Evolutionary conservation across 371 early-diverging fungal species (phyloP).

Genomic region (Chytridium lagenaria): DNA sequence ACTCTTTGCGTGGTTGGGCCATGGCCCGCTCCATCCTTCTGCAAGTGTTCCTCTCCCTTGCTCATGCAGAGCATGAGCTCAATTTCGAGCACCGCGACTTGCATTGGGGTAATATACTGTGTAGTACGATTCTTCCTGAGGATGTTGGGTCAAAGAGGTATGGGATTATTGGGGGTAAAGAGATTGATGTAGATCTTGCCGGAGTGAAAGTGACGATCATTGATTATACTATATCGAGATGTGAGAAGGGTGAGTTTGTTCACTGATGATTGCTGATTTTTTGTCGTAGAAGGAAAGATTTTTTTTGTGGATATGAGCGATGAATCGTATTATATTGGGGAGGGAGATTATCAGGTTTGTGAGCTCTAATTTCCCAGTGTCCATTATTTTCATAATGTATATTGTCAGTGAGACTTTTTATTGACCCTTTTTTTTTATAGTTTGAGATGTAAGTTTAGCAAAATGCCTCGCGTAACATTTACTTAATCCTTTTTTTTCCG

Average conservation of each 20-base stretch:
- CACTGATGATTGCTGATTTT: not conserved
- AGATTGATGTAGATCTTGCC: conserved; percentile 44
- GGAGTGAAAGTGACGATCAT: conserved; percentile 71
- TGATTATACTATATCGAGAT: conserved; percentile 68
- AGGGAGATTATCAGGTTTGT: conserved; percentile 52
- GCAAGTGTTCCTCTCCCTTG: conserved; percentile 65
- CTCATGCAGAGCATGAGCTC: conserved; percentile 52
- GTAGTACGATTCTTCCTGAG: not conserved
- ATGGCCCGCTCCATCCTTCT: conserved; percentile 64
- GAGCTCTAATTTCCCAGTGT: too few species aligned
- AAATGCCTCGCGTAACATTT: conserved; percentile 32
- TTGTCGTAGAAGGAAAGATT: conserved; percentile 15
- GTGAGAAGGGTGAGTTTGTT: conserved; percentile 33
- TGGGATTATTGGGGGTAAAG: conserved; percentile 1
- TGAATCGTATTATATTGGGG: conserved; percentile 71
- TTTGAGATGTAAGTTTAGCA: conserved; percentile 15
- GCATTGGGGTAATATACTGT: conserved; percentile 89
- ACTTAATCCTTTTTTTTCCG: conserved; percentile 57
- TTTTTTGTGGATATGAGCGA: conserved; percentile 41
- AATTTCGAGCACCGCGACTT: conserved; percentile 85
- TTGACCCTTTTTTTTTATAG: not conserved
- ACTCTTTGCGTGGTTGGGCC: conserved; percentile 53
- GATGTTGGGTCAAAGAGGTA: not conserved
- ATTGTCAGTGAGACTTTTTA: too few species aligned
- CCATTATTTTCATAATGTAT: too few species aligned